Base-by-base conservation (phyloP, 2,329 filamentous ascomycete genomes). In the Aspergillus proliferans region DNA sequence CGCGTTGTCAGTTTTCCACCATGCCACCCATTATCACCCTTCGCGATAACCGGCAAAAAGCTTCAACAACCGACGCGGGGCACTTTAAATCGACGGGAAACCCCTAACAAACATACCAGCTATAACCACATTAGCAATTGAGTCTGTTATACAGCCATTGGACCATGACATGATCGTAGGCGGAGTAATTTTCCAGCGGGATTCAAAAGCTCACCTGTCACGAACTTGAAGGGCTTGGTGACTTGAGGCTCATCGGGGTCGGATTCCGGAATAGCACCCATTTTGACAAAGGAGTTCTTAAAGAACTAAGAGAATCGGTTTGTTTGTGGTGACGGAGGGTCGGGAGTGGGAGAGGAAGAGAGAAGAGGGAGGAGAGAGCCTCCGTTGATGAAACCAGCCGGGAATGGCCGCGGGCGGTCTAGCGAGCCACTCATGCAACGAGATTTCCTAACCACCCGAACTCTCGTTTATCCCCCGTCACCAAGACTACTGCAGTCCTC, bases 201-300 rank as follows among this genome's bases (percentile, higher is more conserved):
- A 18, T 7, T 14, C 21, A 19, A 52, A 52, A 59, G 63, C 88
- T 75, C 83, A 95, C 91, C 92, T 79, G 92, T 97, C 70, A 97
- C 93, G 79, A 97, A 97, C 87, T 98, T 98, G 87, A 98, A 98
- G 76, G 94, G 94, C 85, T 96, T 98, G 78, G 91, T 96, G 74
- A 95, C 87, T 70, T 83, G 83, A 70, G 83, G 80, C 68, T 88
- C 85, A 70, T 88, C 88, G 67, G 74, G 71, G 59, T 88, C 86
- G 52, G 65, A 67, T 59, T 72, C 68, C 58, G 73, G 71, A 66
- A 75, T 75, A 77, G 94, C 88, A 73, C 90, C 86, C 92, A 98
- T 98, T 65, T 77, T 91, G 82, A 75, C 75, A 50, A 54, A 41
- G 46, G 53, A 56, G 54, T 55, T 53, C 51, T 38, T 38, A 49